These are phyloP conservation scores for Diplotaxis tenuifolia DNA, from an alignment of 345 rosid genomes.

Conservation along the genomic window DNA sequence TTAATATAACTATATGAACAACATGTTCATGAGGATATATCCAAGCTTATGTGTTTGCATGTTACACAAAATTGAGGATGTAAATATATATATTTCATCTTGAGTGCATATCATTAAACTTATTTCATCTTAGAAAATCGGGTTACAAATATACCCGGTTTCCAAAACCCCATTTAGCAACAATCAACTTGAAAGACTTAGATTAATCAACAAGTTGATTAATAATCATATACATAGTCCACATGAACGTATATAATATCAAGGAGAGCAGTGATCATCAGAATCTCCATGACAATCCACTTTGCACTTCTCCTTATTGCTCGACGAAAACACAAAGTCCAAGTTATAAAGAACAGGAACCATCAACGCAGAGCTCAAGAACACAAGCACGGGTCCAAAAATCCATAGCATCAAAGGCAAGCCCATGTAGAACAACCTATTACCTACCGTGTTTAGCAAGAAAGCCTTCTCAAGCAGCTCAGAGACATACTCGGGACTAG, in stretches of 20 bases:
- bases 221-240: not conserved
- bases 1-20: too few relatives aligned
- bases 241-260: slow-evolving; percentile 1
- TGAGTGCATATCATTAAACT: not conserved
- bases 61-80: not conserved
- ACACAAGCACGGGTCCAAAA: slow-evolving; percentile 79
- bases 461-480: slow-evolving; percentile 72
- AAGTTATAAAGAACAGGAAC: slow-evolving; percentile 75
- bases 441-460: slow-evolving; percentile 70
- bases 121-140: not conserved
- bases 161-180: slow-evolving; percentile 5
- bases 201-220: slow-evolving; percentile 3
- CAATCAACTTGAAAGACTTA: not conserved
- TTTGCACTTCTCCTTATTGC: slow-evolving; percentile 30
- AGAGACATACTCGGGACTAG: slow-evolving; percentile 50
- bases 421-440: slow-evolving; percentile 75
- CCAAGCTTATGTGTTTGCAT: too few relatives aligned
- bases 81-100: not conserved
- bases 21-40: too few relatives aligned
- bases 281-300: slow-evolving; percentile 33
- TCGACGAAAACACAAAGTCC: slow-evolving; percentile 49
- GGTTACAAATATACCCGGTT: not conserved
- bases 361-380: slow-evolving; percentile 55
- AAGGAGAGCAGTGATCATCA: slow-evolving; percentile 26
- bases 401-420: slow-evolving; percentile 85